Conservation (phyloP, 139 green algal genomes). For the Tetradesmus lagerheimii region DNA sequence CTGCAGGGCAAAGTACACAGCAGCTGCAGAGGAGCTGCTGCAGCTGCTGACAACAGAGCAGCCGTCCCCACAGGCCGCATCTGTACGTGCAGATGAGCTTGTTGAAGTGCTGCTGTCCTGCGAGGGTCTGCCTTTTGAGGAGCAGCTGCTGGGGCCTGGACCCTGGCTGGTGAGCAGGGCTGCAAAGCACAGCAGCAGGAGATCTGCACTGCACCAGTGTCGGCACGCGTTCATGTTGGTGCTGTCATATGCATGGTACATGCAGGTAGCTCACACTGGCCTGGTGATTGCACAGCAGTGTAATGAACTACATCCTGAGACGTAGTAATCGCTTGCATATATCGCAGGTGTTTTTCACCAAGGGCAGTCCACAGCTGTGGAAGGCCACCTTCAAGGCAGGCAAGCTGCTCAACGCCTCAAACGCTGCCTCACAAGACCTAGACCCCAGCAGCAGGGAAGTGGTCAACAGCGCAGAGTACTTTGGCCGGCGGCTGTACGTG, state of each 20-base stretch:
- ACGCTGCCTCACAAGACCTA: constrained; percentile 40
- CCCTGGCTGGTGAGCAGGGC: constrained; percentile 39
- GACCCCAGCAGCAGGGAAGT: constrained; percentile 30
- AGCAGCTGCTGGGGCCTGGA: constrained; percentile 37
- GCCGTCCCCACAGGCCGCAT: not conserved
- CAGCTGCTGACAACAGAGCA: constrained; percentile 27
- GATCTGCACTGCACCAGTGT: not conserved
- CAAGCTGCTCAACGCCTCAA: not conserved
- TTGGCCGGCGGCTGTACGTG: constrained; percentile 18
- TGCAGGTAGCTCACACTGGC: not conserved
- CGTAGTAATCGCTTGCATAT: not conserved
- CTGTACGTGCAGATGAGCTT: not conserved
- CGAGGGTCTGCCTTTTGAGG: constrained; percentile 18
- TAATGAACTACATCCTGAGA: no score
- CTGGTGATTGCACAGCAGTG: not conserved
- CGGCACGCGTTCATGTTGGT: not conserved
- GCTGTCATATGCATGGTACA: not conserved
- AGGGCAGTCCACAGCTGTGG: constrained; percentile 31
- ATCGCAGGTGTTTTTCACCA: constrained; percentile 32
- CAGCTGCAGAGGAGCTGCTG: constrained; percentile 25
- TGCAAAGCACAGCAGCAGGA: not conserved
- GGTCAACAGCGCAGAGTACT: constrained; percentile 42
- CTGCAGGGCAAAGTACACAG: constrained; percentile 2
- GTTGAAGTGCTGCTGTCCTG: not conserved
- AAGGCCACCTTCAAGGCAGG: constrained; percentile 29